These are phyloP conservation scores for Dipodascopsis uninucleata DNA, from an alignment of 805 yeast genomes.

Conservation along the genomic window DNA sequence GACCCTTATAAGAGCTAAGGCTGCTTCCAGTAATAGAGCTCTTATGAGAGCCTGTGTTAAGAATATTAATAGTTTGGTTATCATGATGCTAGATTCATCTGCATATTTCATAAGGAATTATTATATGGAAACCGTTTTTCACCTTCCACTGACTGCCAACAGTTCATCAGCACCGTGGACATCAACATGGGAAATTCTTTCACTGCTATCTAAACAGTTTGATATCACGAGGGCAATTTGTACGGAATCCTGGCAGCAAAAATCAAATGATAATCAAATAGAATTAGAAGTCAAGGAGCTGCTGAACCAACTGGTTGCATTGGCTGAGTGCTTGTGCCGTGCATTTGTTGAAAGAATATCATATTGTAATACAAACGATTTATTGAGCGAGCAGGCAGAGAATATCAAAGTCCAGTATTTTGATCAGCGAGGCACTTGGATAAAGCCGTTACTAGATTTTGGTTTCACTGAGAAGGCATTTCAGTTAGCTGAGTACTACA, in stretches of 20 bases:
- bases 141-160: slow-evolving; percentile 17
- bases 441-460: slow-evolving; percentile 49
- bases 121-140: slow-evolving; percentile 13
- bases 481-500: slow-evolving; percentile 58
- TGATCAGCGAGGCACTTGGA: slow-evolving; percentile 52
- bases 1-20: slow-evolving; percentile 16
- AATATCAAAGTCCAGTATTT: slow-evolving; percentile 25
- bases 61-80: slow-evolving; percentile 19
- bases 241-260: slow-evolving; percentile 19
- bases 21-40: slow-evolving; percentile 8
- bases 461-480: slow-evolving; percentile 54
- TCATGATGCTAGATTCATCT: slow-evolving; percentile 13
- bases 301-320: slow-evolving; percentile 34
- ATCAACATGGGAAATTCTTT: slow-evolving; percentile 27
- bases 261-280: slow-evolving; percentile 13
- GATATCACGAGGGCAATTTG: slow-evolving; percentile 19
- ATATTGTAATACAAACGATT: slow-evolving; percentile 21
- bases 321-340: slow-evolving; percentile 45
- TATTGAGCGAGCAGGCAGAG: slow-evolving; percentile 11
- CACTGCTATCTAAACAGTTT: slow-evolving; percentile 30
- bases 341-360: slow-evolving; percentile 27
- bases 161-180: slow-evolving; percentile 33
- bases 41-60: slow-evolving; percentile 5
- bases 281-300: slow-evolving; percentile 20
- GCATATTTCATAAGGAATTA: slow-evolving; percentile 17